Percentiles rank a stretch among this genome's conserved stretches.
phyloP scores from a whole-genome alignment of 345 rosid species.

The Angophora floribunda region DNA sequence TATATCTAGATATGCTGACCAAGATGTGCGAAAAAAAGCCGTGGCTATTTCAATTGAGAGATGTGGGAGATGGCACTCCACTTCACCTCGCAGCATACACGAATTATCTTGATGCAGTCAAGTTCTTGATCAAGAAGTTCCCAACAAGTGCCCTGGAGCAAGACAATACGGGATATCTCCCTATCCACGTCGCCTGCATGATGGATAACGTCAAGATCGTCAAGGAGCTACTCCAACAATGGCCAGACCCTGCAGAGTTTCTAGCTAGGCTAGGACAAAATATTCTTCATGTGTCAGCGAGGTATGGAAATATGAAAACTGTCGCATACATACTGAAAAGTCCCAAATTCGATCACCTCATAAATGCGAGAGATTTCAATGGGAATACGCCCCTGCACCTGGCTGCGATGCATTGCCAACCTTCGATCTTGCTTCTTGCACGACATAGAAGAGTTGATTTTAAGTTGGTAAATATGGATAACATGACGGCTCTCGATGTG shows the following conservation, averaged over 20 bases:
- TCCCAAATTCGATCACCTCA: background rate
- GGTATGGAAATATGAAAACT: accelerated
- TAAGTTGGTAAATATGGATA: accelerated
- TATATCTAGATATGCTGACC: background rate
- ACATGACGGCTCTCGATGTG: background rate
- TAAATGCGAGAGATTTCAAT: accelerated
- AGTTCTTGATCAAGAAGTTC: too few species aligned
- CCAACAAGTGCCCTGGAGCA: background rate
- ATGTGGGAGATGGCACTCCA: background rate
- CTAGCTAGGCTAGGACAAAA: background rate
- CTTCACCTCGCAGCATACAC: background rate
- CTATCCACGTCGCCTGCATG: background rate
- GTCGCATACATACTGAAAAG: background rate
- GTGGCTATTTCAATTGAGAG: background rate
- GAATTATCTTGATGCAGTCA: background rate
- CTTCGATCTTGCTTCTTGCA: background rate
- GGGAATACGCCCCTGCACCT: background rate
- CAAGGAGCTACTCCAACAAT: background rate
- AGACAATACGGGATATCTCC: background rate
- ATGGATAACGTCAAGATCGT: accelerated
- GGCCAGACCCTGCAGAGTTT: background rate
- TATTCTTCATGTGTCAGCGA: background rate
- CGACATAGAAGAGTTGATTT: accelerated
- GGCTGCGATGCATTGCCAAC: background rate
- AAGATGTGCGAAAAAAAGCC: background rate